Percentiles rank a stretch among this genome's conserved stretches.
Evolutionary conservation across 1,284 basidiomycete species (phyloP).

Genomic region (Vanrija pseudolonga): DNA sequence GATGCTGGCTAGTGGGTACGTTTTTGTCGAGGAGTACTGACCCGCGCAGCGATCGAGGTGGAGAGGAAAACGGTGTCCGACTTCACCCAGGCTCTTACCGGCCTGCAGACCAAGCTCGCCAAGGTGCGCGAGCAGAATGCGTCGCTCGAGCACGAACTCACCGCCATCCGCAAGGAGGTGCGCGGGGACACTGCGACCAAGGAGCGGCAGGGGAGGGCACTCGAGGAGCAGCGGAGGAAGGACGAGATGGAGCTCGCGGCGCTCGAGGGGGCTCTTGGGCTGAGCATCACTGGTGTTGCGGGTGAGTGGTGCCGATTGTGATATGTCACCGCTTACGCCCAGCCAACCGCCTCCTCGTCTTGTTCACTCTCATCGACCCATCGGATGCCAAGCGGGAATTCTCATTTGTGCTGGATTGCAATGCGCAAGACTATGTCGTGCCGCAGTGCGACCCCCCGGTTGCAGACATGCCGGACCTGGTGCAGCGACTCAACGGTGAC

Average conservation of each 20-base stretch:
- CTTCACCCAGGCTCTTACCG: slow-evolving; percentile 27
- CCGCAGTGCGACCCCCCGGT: slow-evolving; percentile 44
- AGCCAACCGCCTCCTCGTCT: slow-evolving; percentile 66
- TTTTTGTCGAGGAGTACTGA: neutral
- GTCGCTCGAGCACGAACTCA: slow-evolving; percentile 35
- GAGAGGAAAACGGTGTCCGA: slow-evolving; percentile 38
- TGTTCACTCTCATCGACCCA: slow-evolving; percentile 65
- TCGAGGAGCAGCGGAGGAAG: slow-evolving; percentile 59
- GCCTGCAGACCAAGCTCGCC: slow-evolving; percentile 32
- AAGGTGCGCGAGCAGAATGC: slow-evolving; percentile 34
- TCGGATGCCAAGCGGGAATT: slow-evolving; percentile 62
- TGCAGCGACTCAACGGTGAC: slow-evolving; percentile 42
- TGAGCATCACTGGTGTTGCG: slow-evolving; percentile 69
- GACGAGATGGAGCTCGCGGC: slow-evolving; percentile 59
- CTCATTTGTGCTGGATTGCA: slow-evolving; percentile 70
- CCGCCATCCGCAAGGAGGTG: slow-evolving; percentile 26
- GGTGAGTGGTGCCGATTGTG: slow-evolving; percentile 45
- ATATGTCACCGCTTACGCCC: slow-evolving; percentile 1
- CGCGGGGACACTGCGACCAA: slow-evolving; percentile 56
- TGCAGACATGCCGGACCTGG: slow-evolving; percentile 31
- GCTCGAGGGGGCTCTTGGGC: slow-evolving; percentile 61
- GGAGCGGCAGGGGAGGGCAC: slow-evolving; percentile 60
- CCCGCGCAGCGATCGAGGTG: slow-evolving; percentile 31
- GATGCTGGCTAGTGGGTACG: slow-evolving; percentile 41
- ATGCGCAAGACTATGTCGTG: slow-evolving; percentile 58